phyloP scores from a whole-genome alignment of 2,329 filamentous ascomycete species.

The Pseudogymnoascus sp. region DNA sequence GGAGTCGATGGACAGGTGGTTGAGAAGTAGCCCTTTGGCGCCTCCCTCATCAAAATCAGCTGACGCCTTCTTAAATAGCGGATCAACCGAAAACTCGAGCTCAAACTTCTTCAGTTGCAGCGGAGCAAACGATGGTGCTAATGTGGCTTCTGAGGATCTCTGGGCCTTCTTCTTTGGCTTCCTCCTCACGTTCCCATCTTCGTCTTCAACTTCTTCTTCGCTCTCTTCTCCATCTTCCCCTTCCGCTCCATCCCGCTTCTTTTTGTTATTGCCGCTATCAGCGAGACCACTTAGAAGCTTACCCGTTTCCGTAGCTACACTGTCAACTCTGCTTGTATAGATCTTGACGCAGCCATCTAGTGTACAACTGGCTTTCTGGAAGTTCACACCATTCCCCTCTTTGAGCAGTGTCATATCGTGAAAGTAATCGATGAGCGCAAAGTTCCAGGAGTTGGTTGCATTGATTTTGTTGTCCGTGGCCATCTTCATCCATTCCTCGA shows the following conservation, averaged over 20 bases:
- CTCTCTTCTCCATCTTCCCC: conserved; percentile 53
- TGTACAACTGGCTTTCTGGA: conserved; percentile 96
- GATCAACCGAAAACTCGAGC: conserved; percentile 91
- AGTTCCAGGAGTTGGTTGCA: conserved; percentile 97
- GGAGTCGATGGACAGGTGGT: conserved; percentile 91
- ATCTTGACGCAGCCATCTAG: conserved; percentile 98
- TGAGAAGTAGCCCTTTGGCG: conserved; percentile 87
- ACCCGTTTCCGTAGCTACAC: conserved; percentile 93
- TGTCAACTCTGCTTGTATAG: conserved; percentile 96
- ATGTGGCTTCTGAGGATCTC: conserved; percentile 83
- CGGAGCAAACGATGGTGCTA: conserved; percentile 80
- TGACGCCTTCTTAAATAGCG: conserved; percentile 97
- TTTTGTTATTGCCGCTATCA: conserved; percentile 69
- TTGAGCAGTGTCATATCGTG: conserved; percentile 97
- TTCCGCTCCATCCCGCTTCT: conserved; percentile 62
- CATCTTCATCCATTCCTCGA: conserved; percentile 99
- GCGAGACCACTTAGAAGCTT: conserved; percentile 90
- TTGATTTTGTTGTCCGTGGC: conserved; percentile 99
- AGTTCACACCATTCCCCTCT: conserved; percentile 95
- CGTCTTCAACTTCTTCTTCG: conserved; percentile 56
- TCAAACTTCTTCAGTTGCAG: conserved; percentile 96
- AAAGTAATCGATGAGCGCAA: conserved; percentile 99
- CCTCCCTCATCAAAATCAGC: conserved; percentile 98
- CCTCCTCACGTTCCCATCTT: conserved; percentile 44
- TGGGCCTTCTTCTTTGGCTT: conserved; percentile 67